Conservation (phyloP, 495 filamentous ascomycete species). For the Penicillium crystallinum region DNA sequence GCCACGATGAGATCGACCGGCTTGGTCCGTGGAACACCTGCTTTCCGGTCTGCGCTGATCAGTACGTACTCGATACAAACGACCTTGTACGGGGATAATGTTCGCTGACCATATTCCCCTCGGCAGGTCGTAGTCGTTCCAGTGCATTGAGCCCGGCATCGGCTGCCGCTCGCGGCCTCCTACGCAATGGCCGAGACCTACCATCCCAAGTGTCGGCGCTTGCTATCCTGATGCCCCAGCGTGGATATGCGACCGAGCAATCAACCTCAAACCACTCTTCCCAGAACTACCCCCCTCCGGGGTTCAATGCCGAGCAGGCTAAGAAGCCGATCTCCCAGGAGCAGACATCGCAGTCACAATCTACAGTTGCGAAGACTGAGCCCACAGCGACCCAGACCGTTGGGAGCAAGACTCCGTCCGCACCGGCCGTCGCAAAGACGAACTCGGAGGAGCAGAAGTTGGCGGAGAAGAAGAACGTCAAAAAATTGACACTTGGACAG, state of each 20-base stretch:
- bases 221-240: conserved; percentile 60
- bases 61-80: conserved; percentile 12
- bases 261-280: conserved; percentile 50
- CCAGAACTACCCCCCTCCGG: conserved; percentile 73
- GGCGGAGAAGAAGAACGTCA: conserved; percentile 67
- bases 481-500: conserved; percentile 82
- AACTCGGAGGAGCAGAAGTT: conserved; percentile 43
- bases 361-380: conserved; percentile 21
- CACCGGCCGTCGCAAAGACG: neutral
- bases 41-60: conserved; percentile 30
- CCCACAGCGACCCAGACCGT: conserved; percentile 40
- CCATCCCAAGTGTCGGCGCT: conserved; percentile 58
- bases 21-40: conserved; percentile 37
- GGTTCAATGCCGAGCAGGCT: conserved; percentile 86
- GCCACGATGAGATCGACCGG: conserved; percentile 40
- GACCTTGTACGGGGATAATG: neutral
- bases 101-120: conserved; percentile 1
- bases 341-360: conserved; percentile 28
- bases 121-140: conserved; percentile 32
- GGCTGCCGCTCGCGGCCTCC: conserved; percentile 44
- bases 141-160: conserved; percentile 34
- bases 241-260: conserved; percentile 68
- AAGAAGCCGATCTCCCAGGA: conserved; percentile 73
- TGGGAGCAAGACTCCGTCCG: conserved; percentile 28
- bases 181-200: conserved; percentile 51